Base-by-base conservation (phyloP, 805 yeast species). In the Hemisphaericaspora nanyangensis region DNA sequence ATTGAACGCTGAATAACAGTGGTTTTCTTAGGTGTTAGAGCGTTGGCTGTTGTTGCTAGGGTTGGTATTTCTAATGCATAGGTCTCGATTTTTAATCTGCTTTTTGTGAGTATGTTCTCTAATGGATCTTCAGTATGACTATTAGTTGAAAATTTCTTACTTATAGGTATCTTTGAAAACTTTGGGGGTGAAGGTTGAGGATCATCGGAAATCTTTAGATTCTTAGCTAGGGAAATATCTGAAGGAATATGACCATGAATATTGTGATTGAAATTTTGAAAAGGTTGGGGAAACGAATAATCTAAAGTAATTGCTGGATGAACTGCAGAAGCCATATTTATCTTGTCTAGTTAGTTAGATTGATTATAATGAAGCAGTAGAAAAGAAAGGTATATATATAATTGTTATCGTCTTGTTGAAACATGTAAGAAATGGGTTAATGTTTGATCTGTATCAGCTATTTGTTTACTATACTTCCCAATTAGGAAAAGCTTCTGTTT, bases 61-160 rank as follows among this genome's bases (percentile, higher is more conserved):
- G 12, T 8, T 7, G 36, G 36, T 12, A 15, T 10, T 29, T 29
- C 31, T n/a, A 30, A 19, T 30, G 3, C 8, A 16, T 47, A 50
- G 13, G 29, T 36, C 2, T 37, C 31, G 3, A 56, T 46, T 6
- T 33, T 40, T n/a, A 35, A 34, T 35, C 40, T 36, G 38, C 50
- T 50, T 27, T 53, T 54, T 3, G 24, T 34, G 6, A 58, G 45
- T 22, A 60, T 40, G n/a, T 46, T 50, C 10, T 46, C 49, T 16
- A 60, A 46, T 2, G 63, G 62, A 29, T 55, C 57, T 4, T 38
- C 45, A 17, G 43, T 33, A 17, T 26, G 38, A 2, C 35, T 37
- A 11, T 22, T 15, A 17, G 8, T 29, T 22, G 26, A 8, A 5
- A 29, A 29, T 29, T 15, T 29, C 18, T 29, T 29, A 13, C 17